phyloP scores from a whole-genome alignment of 1,139 yeast species.

The Pichia sp. region DNA sequence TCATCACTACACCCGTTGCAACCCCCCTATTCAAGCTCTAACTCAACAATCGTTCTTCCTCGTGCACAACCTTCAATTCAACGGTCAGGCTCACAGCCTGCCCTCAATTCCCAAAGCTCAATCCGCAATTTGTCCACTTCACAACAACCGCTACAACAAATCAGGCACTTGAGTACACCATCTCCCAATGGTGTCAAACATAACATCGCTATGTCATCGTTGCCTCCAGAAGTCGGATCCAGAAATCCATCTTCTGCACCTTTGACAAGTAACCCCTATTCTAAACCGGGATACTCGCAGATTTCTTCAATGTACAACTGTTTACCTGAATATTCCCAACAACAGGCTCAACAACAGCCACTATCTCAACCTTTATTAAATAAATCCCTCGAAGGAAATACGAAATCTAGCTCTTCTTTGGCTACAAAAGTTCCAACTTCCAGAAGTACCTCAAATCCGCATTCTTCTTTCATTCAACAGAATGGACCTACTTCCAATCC shows the following conservation, averaged over 20 bases:
- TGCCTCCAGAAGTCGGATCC: background rate
- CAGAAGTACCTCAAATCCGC: background rate
- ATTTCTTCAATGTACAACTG: background rate
- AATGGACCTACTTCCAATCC: slow-evolving; percentile 13
- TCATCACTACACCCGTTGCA: background rate
- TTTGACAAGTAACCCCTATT: slow-evolving; percentile 14
- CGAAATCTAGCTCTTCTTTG: background rate
- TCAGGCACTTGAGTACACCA: slow-evolving; percentile 2
- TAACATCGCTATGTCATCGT: background rate
- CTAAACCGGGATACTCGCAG: slow-evolving; percentile 1
- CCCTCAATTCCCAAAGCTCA: background rate
- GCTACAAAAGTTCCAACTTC: background rate
- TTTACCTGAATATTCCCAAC: slow-evolving; percentile 7
- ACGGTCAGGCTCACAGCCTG: slow-evolving; percentile 3
- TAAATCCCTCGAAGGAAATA: background rate
- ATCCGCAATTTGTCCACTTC: background rate
- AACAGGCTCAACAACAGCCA: slow-evolving; percentile 1
- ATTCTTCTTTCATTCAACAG: background rate
- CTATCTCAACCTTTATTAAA: background rate
- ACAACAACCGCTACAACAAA: background rate
- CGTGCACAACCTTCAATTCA: background rate
- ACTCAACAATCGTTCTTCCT: background rate
- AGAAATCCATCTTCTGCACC: slow-evolving; percentile 14
- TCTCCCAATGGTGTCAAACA: background rate
- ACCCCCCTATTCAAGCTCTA: background rate